Percentiles rank a stretch among this genome's conserved stretches.
Conservation (phyloP, 2,329 filamentous ascomycete genomes). For the Fragosphaeria purpurea region DNA sequence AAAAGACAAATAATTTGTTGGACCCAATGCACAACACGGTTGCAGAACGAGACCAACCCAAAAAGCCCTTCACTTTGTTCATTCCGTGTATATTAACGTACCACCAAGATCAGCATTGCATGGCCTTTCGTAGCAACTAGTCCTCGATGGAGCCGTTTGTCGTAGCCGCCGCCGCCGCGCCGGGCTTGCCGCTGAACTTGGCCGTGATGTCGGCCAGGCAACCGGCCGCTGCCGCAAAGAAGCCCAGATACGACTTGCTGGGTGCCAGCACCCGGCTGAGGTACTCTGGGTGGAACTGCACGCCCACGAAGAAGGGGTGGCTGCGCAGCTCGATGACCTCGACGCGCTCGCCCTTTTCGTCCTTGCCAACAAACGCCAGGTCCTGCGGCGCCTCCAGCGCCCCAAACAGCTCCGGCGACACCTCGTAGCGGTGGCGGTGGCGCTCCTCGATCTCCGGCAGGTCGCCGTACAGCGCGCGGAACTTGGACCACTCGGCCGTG, state of each 20-base stretch:
- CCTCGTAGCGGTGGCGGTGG: constrained; percentile 72
- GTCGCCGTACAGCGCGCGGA: constrained; percentile 57
- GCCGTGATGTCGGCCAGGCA: constrained; percentile 40
- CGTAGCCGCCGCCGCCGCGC: not conserved
- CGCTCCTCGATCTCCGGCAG: constrained; percentile 48
- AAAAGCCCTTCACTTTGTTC: no score
- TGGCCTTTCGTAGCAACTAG: no score
- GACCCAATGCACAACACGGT: no score
- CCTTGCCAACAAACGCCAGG: constrained; percentile 64
- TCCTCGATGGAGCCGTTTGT: no score
- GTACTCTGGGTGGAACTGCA: constrained; percentile 88
- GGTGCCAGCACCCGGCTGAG: constrained; percentile 64
- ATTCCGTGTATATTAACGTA: no score
- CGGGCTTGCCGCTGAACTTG: constrained; percentile 14
- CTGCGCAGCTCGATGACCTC: constrained; percentile 68
- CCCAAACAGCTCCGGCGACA: constrained; percentile 61
- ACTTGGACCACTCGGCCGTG: constrained; percentile 57
- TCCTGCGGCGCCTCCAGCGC: constrained; percentile 47
- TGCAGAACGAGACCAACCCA: no score
- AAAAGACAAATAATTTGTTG: no score
- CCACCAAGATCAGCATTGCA: no score
- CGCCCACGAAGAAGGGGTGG: constrained; percentile 63
- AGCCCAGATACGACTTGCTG: constrained; percentile 69
- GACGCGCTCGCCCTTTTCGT: constrained; percentile 63
- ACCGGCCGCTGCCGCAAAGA: constrained; percentile 68